Base-by-base conservation (phyloP, 2,329 filamentous ascomycete species). In the Clarireedia hainanense region DNA sequence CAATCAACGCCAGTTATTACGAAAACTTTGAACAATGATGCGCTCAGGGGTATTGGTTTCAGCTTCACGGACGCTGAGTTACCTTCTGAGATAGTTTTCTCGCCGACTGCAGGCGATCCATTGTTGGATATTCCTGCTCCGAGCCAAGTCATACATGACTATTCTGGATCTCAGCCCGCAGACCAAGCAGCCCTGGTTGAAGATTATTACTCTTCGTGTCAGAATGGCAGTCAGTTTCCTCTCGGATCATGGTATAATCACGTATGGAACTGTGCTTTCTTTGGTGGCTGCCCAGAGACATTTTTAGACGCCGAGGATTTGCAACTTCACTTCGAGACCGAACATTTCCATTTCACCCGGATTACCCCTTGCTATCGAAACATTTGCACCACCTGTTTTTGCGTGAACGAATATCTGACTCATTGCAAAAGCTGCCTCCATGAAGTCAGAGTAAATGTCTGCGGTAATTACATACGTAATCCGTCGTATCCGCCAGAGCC, bases 321-420 rank as follows among this genome's bases (percentile, higher is more conserved):
- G 6, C 58, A 65, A 52, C 15, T 17, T 7, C 66, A 68, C 56
- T 68, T 68, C 45, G 63, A 63, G 36, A 6, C 20, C 1, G 20
- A 36, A 1, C 66, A 68, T 50, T 67, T 68, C 34, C 27, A 55
- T 4, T 66, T 63, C 39, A 62, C 55, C n/a, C 61, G 66, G 3
- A 63, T 67, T 20, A 20, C 56, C 27, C 64, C 65, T 20, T 57
- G 58, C 2, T 30, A 57, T 58, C 61, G 61, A 6, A 59, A 56
- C 27, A 52, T 65, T 7, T 68, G 66, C 43, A 52, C 57, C 3
- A 23, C 37, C 7, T 47, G 53, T 26, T 52, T 15, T 23, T 20
- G 57, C 23, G 20, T 45, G 20, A 20, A 17, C 42, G 42, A 12
- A 10, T 24, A 7, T 23, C 17, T 4, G 6, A 12, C 6, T 7